Percentiles rank a stretch among this genome's conserved stretches.
Evolutionary conservation across 192 early-diverging fungal genomes (phyloP).

Genomic region (Coemansia sp.): DNA sequence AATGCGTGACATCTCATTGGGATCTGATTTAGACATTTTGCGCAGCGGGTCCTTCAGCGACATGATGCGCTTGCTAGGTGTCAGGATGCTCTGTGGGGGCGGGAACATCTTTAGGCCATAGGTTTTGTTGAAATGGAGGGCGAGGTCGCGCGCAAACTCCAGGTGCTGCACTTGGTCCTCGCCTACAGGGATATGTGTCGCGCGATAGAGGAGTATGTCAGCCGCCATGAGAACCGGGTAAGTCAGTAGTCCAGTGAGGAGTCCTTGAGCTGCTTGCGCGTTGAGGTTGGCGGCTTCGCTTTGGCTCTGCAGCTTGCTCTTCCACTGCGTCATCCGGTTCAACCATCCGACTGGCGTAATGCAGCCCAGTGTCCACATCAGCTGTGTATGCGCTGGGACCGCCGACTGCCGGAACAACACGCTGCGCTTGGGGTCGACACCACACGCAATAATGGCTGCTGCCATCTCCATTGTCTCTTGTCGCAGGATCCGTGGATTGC

Average conservation of each 20-base stretch:
- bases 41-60: conserved; percentile 72
- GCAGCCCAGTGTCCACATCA: conserved; percentile 86
- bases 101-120: conserved; percentile 67
- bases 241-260: conserved; percentile 74
- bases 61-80: conserved; percentile 76
- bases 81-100: conserved; percentile 65
- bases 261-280: conserved; percentile 25
- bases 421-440: conserved; percentile 71
- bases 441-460: conserved; percentile 77
- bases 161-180: conserved; percentile 93
- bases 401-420: conserved; percentile 85
- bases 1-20: conserved; percentile 70
- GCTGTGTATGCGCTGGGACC: conserved; percentile 76
- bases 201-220: conserved; percentile 84
- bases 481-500: conserved; percentile 68
- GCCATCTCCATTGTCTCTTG: conserved; percentile 73
- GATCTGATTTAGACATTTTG: conserved; percentile 92
- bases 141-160: conserved; percentile 82
- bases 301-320: conserved; percentile 57
- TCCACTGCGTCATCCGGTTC: conserved; percentile 96
- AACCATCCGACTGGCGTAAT: conserved; percentile 88
- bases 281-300: conserved; percentile 13
- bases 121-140: conserved; percentile 71
- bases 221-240: conserved; percentile 93
- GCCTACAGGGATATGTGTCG: conserved; percentile 88